Percentiles rank a stretch among this genome's conserved stretches.
Conservation (phyloP, 202 grass and related monocot genomes). For the Zizania palustris region DNA sequence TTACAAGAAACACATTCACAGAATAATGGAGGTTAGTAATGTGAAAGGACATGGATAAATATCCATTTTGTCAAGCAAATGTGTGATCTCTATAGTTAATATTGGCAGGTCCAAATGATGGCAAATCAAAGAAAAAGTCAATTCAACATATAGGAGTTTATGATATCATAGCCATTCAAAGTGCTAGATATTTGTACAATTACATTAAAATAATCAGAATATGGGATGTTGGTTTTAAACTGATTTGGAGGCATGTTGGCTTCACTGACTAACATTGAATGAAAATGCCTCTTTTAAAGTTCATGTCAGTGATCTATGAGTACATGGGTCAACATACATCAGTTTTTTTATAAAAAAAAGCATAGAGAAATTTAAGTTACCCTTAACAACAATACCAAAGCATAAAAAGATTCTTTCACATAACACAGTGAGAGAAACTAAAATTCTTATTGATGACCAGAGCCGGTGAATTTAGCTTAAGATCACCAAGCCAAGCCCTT, state of each 20-base stretch:
- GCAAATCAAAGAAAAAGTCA: constrained; percentile 8
- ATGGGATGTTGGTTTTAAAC: neutral
- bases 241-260: neutral
- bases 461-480: neutral
- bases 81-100: neutral
- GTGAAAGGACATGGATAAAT: constrained; percentile 4
- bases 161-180: neutral
- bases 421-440: neutral
- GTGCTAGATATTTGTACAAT: neutral
- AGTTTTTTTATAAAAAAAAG: neutral
- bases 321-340: neutral
- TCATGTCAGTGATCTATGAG: neutral
- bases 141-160: neutral
- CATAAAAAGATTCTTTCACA: neutral
- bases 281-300: neutral
- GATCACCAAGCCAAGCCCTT: neutral
- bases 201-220: neutral
- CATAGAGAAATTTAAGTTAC: neutral
- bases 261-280: neutral
- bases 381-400: neutral
- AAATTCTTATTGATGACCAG: neutral
- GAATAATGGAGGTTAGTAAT: constrained; percentile 18
- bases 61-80: neutral
- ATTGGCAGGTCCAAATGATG: neutral
- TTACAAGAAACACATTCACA: constrained; percentile 7